phyloP scores from a whole-genome alignment of 1,284 basidiomycete species.

The Ceratorhiza oryzae-sativae region DNA sequence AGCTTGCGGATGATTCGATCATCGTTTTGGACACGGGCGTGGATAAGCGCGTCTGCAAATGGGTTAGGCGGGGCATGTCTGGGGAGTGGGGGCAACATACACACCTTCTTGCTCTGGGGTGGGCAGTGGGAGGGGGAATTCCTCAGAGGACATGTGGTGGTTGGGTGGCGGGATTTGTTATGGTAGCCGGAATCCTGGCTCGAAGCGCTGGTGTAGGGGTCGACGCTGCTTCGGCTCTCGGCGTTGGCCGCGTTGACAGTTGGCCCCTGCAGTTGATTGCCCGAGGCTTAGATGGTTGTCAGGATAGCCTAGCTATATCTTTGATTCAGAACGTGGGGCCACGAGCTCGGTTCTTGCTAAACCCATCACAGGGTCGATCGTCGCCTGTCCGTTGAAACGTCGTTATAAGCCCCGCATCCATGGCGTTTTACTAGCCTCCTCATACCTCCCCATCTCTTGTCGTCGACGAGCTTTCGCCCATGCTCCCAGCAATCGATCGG shows the following conservation, averaged over 20 bases:
- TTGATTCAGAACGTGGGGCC: background rate
- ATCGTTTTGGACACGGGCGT: conserved; percentile 74
- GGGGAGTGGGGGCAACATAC: conserved; percentile 1
- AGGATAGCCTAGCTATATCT: background rate
- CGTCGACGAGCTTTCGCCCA: background rate
- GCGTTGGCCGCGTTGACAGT: background rate
- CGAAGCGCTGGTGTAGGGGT: background rate
- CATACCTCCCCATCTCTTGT: background rate
- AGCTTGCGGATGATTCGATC: conserved; percentile 69
- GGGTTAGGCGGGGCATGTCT: background rate
- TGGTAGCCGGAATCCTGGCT: background rate
- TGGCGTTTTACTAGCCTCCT: background rate
- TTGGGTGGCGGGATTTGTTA: conserved; percentile 16
- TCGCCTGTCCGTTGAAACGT: background rate
- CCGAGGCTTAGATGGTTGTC: too few relatives aligned
- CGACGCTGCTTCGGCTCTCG: background rate
- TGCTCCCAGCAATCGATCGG: conserved; percentile 1
- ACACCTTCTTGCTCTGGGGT: conserved; percentile 38
- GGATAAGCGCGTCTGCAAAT: conserved; percentile 71
- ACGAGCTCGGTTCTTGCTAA: background rate
- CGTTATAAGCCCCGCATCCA: background rate
- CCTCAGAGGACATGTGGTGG: conserved; percentile 29
- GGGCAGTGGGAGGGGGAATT: conserved; percentile 21
- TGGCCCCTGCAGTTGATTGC: too few relatives aligned
- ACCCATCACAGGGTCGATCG: conserved; percentile 1